Base-by-base conservation (phyloP, 177 flowering plant genomes). In the Vitis hybrid region DNA sequence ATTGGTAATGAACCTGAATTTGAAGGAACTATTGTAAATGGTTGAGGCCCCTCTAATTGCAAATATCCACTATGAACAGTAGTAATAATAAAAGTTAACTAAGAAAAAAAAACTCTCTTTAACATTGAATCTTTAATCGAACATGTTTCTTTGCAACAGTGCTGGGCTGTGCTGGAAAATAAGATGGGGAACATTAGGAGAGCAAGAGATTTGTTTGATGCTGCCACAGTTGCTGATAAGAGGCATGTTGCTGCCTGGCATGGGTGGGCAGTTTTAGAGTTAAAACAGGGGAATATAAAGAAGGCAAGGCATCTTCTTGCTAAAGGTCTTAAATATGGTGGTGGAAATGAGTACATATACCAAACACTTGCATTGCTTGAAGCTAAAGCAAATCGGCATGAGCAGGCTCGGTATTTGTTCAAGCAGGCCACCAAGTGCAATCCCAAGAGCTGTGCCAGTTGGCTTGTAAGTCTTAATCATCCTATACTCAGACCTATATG, bases 231-330 rank as follows among this genome's bases (percentile, higher is more conserved):
- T 71, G 99, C 99, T 32, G 89, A 94, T 75, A 88, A 87, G 78
- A 85, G 49, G 65, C 99, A 94, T 64, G 68, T 88, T 71, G 99
- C 97, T 64, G 97, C 97, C 23, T 94, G 99, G 99, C 99, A 94
- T 85, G 99, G 97, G 62, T 92, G 99, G 99, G 99, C 97, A 58
- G 81, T 89, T 61, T 76, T 95, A 66, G 99, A 95, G 86, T 84
- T 90, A 18, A 86, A 90, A 71, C 91, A 90, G 66, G 98, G 98
- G 32, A 92, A 95, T 73, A 73, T 91, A 65, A 85, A 82, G 76
- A 95, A 91, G 75, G 98, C 94, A 54, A 87, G 99, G 74, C 77
- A 85, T 73, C 87, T 95, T 14, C 98, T 95, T 66, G 88, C 87
- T 12, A 92, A 90, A 77, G 99, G 89, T 56, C 82, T 95, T 13